Evolutionary conservation across 495 filamentous ascomycete species (phyloP).

Genomic region (Aspergillus bridgeri): DNA sequence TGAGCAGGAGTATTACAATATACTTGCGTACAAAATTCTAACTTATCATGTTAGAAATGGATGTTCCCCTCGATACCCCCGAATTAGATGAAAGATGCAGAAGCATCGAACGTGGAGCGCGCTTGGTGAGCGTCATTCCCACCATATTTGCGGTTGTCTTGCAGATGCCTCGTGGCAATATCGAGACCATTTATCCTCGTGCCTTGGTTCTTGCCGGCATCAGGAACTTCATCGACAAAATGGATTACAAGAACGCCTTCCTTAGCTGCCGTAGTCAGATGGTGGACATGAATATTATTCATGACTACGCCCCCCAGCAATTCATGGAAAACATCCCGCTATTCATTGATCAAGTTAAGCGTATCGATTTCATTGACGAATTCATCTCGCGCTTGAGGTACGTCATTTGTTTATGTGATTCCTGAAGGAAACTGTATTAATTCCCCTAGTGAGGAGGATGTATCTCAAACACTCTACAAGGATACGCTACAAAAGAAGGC

Average conservation of each 20-base stretch:
- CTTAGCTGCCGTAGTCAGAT: slow-evolving; percentile 83
- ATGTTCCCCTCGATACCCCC: slow-evolving; percentile 82
- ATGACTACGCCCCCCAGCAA: slow-evolving; percentile 81
- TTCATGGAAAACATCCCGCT: slow-evolving; percentile 72
- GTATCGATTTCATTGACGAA: slow-evolving; percentile 80
- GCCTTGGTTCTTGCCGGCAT: slow-evolving; percentile 90
- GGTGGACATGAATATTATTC: slow-evolving; percentile 98
- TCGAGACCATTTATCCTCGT: slow-evolving; percentile 92
- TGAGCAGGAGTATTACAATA: slow-evolving; percentile 30
- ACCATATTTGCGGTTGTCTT: slow-evolving; percentile 76
- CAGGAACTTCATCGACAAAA: slow-evolving; percentile 69
- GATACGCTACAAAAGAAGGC: slow-evolving; percentile 58
- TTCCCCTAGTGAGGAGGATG: slow-evolving; percentile 75
- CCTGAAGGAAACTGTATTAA: slow-evolving; percentile 15
- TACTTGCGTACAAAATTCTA: neutral
- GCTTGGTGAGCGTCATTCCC: slow-evolving; percentile 85
- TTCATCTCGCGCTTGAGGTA: slow-evolving; percentile 88
- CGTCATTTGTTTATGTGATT: slow-evolving; percentile 18
- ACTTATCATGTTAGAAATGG: slow-evolving; percentile 53
- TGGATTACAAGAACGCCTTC: slow-evolving; percentile 81
- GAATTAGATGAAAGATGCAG: slow-evolving; percentile 90
- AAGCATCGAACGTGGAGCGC: slow-evolving; percentile 84
- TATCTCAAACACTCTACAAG: slow-evolving; percentile 88
- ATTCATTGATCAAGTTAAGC: slow-evolving; percentile 85
- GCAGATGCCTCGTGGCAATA: slow-evolving; percentile 92